Conservation (phyloP, 192 early-diverging fungal genomes). For the Gryganskiella cystojenkinii region DNA sequence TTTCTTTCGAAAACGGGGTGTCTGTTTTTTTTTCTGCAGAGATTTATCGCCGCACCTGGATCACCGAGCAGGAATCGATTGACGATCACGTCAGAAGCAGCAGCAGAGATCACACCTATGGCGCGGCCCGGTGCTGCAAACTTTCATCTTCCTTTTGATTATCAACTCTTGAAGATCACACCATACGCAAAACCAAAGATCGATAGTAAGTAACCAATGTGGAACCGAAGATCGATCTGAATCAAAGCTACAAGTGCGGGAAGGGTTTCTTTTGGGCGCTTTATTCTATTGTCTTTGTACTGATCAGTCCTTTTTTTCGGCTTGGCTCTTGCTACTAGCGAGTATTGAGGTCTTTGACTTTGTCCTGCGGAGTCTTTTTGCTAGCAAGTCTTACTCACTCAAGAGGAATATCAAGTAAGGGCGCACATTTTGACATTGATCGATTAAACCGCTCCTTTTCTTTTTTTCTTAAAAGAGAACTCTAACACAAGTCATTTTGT, state of each 20-base stretch:
- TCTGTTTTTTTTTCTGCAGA: neutral
- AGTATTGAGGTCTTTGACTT: constrained; percentile 37
- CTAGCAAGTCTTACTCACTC: constrained; percentile 36
- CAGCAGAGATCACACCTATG: constrained; percentile 25
- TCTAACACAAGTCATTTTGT: neutral
- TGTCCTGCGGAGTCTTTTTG: constrained; percentile 37
- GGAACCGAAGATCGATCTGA: too few relatives aligned
- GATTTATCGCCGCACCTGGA: constrained; percentile 19
- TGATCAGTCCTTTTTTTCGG: too few relatives aligned
- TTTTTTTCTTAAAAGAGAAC: too few relatives aligned
- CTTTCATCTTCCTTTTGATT: constrained; percentile 33
- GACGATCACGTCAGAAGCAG: constrained; percentile 26
- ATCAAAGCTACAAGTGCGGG: too few relatives aligned
- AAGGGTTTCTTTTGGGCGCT: too few relatives aligned
- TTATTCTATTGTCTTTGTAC: neutral
- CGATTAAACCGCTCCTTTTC: too few relatives aligned
- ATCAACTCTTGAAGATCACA: constrained; percentile 25
- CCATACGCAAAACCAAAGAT: constrained; percentile 39
- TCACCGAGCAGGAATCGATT: constrained; percentile 18
- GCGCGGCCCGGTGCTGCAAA: constrained; percentile 9
- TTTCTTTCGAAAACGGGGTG: neutral
- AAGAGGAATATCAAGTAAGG: constrained; percentile 44
- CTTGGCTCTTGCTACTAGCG: constrained; percentile 9
- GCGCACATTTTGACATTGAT: too few relatives aligned
- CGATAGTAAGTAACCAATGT: constrained; percentile 18